A percentile compares a stretch with the other conserved stretches of the same genome.
Conservation (phyloP, 1,139 yeast genomes). For the Candida sp. region DNA sequence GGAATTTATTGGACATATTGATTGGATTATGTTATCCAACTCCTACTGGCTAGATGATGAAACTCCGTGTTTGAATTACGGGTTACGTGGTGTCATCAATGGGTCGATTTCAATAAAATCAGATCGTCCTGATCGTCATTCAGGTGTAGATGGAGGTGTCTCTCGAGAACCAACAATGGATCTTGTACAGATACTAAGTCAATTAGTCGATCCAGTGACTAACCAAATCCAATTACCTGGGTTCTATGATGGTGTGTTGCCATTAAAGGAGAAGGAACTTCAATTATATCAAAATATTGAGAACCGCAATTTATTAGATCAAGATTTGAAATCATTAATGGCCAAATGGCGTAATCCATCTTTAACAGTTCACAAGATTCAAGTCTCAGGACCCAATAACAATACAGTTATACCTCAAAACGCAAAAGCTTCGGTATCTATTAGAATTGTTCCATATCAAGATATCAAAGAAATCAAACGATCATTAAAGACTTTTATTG, state of each 20-base stretch:
- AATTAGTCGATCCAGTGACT: conserved; percentile 50
- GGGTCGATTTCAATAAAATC: conserved; percentile 69
- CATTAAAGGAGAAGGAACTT: conserved; percentile 54
- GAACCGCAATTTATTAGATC: conserved; percentile 19
- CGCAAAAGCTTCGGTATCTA: conserved; percentile 73
- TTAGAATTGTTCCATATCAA: conserved; percentile 90
- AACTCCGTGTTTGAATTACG: conserved; percentile 90
- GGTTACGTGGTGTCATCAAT: conserved; percentile 87
- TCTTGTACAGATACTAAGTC: conserved; percentile 65
- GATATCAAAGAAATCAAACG: conserved; percentile 55
- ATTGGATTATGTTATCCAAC: conserved; percentile 87
- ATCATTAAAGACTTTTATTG: conserved; percentile 45
- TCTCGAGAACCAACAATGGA: conserved; percentile 89
- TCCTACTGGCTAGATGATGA: conserved; percentile 92
- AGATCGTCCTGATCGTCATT: conserved; percentile 84
- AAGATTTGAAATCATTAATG: conserved; percentile 52
- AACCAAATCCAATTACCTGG: conserved; percentile 66
- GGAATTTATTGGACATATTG: conserved; percentile 62
- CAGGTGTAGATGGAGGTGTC: conserved; percentile 96
- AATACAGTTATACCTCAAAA: conserved; percentile 85
- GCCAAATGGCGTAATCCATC: conserved; percentile 95
- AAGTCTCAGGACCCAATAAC: conserved; percentile 88
- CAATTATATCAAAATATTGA: conserved; percentile 61
- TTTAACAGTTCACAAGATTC: conserved; percentile 80
- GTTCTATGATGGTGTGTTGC: conserved; percentile 64